Base-by-base conservation (phyloP, 306 rosid genomes). In the Malus sylvestris region DNA sequence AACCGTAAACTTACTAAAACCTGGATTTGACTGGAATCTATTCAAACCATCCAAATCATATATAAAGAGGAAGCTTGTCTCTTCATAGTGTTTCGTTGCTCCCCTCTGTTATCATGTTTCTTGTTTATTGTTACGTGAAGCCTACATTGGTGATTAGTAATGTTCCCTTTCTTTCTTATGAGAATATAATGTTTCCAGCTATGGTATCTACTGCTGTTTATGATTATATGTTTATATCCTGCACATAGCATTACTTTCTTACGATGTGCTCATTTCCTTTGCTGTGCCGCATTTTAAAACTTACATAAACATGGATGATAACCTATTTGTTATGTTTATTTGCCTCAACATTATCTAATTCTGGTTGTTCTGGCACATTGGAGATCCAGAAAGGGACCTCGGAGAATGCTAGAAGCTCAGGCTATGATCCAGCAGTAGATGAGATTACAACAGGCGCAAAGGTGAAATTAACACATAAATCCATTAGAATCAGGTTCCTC, bases 341-440 rank as follows among this genome's bases (percentile, higher is more conserved):
- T 67, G 27, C 53, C 75, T 33, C 27, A 8, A 5, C 18, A 60
- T 67, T 38, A 69, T 70, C 59, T 72, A 60, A 76, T 70, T 71
- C 53, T 40, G 77, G 82, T 75, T 74, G 74, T 11, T 64, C 30
- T 75, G 30, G 23, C 70, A 23, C 68, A 32, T 79, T 79, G 86
- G 86, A 85, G 76, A 79, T 68, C 57, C 88, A 87, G 84, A 82
- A 81, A 80, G 85, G 83, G 71, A 87, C 78, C 61, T 83, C 79
- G 4, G 97, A 88, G 87, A 81, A 78, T 23, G 46, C 81, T 68
- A 80, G 87, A 81, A 32, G 68, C 68, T 64, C 23, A 0, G 82
- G 70, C 68, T 71, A 81, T 4, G 87, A 86, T 70, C 77, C 87
- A 32, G 81, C 85, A 70, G 83, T 76, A 29, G 87, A 86, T 19